phyloP scores from a whole-genome alignment of 139 green algal species.

The Micractinium sp. region DNA sequence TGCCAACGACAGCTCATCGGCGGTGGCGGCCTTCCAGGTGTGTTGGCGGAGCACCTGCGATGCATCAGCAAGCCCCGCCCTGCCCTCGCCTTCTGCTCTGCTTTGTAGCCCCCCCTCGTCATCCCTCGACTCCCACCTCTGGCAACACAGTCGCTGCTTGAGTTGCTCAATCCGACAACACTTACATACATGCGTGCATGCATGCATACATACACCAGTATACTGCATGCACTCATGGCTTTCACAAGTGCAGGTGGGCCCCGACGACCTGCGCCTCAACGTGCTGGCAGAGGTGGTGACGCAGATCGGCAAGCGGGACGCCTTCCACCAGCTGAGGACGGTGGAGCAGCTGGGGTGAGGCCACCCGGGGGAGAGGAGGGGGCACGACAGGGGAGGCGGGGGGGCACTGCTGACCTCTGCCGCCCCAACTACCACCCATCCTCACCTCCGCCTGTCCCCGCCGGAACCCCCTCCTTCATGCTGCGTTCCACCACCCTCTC shows the following conservation, averaged over 20 bases:
- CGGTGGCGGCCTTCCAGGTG: background rate
- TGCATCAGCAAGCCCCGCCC: too few species aligned
- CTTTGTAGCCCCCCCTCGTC: too few species aligned
- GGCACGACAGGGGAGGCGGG: too few species aligned
- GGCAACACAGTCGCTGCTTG: too few species aligned
- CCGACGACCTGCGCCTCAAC: constrained; percentile 74
- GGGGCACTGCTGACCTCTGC: background rate
- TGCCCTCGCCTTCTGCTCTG: too few species aligned
- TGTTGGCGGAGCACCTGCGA: too few species aligned
- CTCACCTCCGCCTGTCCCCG: too few species aligned
- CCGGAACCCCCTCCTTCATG: background rate
- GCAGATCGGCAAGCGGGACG: constrained; percentile 79
- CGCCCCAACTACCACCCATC: background rate
- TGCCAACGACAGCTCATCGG: constrained; percentile 79
- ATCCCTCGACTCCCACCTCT: too few species aligned
- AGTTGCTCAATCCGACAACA: background rate
- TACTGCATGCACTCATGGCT: too few species aligned
- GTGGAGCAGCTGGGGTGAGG: constrained; percentile 75
- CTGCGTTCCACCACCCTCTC: background rate
- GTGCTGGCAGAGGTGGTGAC: constrained; percentile 80
- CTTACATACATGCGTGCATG: too few species aligned
- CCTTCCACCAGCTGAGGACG: constrained; percentile 88
- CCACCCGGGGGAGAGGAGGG: background rate
- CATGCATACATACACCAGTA: too few species aligned
- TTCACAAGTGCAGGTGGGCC: constrained; percentile 64